phyloP scores from a whole-genome alignment of 78 protist species.

The Mantamonas sphyraenae region DNA sequence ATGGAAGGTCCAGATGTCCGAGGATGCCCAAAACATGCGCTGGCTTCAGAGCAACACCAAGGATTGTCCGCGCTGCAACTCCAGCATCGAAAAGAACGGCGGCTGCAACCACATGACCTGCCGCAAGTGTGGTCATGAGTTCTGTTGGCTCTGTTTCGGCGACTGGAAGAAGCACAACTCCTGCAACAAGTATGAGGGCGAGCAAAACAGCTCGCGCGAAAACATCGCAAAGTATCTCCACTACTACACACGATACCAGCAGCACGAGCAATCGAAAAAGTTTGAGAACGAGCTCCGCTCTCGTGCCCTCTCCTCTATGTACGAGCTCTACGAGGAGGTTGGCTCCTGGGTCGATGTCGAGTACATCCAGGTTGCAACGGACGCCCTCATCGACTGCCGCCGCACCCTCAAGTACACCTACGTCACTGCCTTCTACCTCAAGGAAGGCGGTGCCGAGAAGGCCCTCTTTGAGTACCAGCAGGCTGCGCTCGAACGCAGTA shows the following conservation, averaged over 20 bases:
- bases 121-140: conserved; percentile 48
- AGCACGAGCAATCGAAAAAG: too few relatives aligned
- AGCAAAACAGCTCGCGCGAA: not conserved
- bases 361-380: conserved; percentile 19
- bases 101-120: too few relatives aligned
- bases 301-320: too few relatives aligned
- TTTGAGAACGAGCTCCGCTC: too few relatives aligned
- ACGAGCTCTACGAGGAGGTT: too few relatives aligned
- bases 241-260: too few relatives aligned
- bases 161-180: conserved; percentile 57
- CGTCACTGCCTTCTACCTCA: conserved; percentile 45
- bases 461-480: conserved; percentile 55
- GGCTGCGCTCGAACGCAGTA: not conserved
- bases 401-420: conserved; percentile 48
- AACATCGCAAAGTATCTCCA: not conserved
- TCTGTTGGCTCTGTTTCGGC: conserved; percentile 68
- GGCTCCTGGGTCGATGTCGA: not conserved
- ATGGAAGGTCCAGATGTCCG: not conserved
- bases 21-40: not conserved
- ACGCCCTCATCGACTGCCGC: conserved; percentile 33
- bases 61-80: conserved; percentile 32
- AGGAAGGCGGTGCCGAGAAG: conserved; percentile 22
- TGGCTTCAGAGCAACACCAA: conserved; percentile 26
- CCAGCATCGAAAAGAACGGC: conserved; percentile 12
- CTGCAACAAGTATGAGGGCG: conserved; percentile 51